A percentile compares a stretch with the other conserved stretches of the same genome.
phyloP scores from a whole-genome alignment of 768 basidiomycete species.

The Serendipita vermifera region DNA sequence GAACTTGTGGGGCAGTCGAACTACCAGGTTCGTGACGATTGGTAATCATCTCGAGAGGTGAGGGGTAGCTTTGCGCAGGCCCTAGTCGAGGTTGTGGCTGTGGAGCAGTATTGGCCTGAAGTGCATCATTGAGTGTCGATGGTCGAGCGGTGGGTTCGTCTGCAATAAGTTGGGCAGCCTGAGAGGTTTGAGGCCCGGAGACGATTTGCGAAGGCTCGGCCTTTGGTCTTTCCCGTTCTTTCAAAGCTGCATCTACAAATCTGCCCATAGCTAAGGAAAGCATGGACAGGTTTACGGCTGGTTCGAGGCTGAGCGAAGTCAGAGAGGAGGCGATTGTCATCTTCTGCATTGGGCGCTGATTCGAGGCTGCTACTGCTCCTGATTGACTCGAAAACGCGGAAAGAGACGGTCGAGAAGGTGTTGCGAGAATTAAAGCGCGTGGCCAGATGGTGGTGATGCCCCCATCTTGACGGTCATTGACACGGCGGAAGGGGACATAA shows the following conservation, averaged over 20 bases:
- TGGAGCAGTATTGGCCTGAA: too few relatives aligned
- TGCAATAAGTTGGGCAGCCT: too few relatives aligned
- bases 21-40: not conserved
- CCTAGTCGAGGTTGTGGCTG: too few relatives aligned
- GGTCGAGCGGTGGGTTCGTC: too few relatives aligned
- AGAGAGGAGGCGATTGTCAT: not conserved
- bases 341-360: not conserved
- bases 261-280: not conserved
- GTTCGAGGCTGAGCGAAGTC: not conserved
- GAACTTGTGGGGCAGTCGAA: not conserved
- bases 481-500: not conserved
- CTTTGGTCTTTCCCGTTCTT: not conserved
- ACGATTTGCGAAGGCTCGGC: not conserved
- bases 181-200: not conserved
- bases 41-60: slow-evolving; percentile 3
- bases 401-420: not conserved
- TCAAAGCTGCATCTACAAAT: not conserved
- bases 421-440: not conserved
- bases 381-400: not conserved
- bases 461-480: slow-evolving; percentile 2
- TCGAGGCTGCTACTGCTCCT: too few relatives aligned
- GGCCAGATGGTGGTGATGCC: slow-evolving; percentile 7
- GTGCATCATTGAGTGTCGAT: too few relatives aligned
- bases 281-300: not conserved
- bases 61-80: slow-evolving; percentile 3